Base-by-base conservation (phyloP, 1,284 basidiomycete genomes). In the Earliella scabrosa region DNA sequence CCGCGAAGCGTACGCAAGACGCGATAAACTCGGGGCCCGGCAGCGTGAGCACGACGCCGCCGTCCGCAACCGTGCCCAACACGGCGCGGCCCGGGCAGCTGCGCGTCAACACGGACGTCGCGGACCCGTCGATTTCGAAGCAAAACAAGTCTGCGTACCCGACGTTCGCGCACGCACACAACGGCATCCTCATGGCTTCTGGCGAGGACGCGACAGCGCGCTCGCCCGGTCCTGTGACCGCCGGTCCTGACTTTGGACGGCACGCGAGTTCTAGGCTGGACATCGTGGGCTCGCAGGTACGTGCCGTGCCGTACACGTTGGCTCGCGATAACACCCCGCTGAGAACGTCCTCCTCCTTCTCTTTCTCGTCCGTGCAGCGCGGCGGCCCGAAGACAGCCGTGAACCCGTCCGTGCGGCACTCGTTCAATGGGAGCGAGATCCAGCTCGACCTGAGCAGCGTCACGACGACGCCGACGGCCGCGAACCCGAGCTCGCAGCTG, bases 81-180 rank as follows among this genome's bases (percentile, higher is more conserved):
- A 62, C 60, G 39, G 66, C 77, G 29, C 84, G 87, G 53, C 87
- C 88, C 27, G 86, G 86, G 26, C 79, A 85, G 35, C 74, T 92
- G 63, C 79, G 87, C 26, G 85, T 92, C 46, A 88, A 91, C 66
- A 92, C 90, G 0, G 79, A 85, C 31, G 76, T 82, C 24, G 72
- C 88, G 49, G 88, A 88, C 61, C 74, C 81, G n/a, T 67, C 80
- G 47, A 78, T 81, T 62, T 52, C 66, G 43, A 83, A 85, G 69
- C 89, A 91, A 74, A 92, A 92, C 75, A 92, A 92, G 71, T 92
- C 90, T 11, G 90, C 90, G 0, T 92, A 89, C 66, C 89, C 89
- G 5, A 82, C 87, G 7, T 90, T 90, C 67, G 77, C 88, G 9
- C 83, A 86, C 67, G 77, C 88, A 9, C 83, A 86, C 67, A 90